phyloP scores from a whole-genome alignment of 2,329 filamentous ascomycete genomes.

The Ceratocystis alfenasii region DNA sequence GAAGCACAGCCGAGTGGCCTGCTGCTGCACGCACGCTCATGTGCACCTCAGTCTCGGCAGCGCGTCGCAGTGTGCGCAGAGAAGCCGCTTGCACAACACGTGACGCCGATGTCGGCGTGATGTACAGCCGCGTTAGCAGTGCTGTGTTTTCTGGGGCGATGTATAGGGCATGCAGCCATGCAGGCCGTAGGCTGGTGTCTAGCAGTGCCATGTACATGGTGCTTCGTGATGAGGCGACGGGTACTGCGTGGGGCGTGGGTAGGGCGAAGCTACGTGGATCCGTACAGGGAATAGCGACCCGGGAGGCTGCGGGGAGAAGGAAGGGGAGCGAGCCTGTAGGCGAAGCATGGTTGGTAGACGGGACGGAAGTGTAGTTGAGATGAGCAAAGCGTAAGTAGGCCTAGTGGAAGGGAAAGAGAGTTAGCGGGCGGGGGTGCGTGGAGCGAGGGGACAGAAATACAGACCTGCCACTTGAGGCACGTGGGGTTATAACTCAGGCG shows the following conservation, averaged over 20 bases:
- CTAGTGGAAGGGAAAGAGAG: slow-evolving; percentile 33
- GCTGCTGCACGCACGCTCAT: slow-evolving; percentile 35
- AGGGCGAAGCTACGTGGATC: slow-evolving; percentile 57
- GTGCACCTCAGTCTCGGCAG: slow-evolving; percentile 62
- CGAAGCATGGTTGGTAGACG: slow-evolving; percentile 87
- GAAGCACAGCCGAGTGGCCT: slow-evolving; percentile 34
- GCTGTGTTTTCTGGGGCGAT: slow-evolving; percentile 54
- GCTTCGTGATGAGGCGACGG: slow-evolving; percentile 36
- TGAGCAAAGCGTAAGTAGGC: slow-evolving; percentile 69
- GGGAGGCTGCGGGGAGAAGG: slow-evolving; percentile 47
- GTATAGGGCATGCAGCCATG: slow-evolving; percentile 79
- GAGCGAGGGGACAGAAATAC: slow-evolving; percentile 26
- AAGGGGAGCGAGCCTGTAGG: slow-evolving; percentile 83
- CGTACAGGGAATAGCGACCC: slow-evolving; percentile 23
- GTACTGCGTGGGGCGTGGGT: slow-evolving; percentile 25
- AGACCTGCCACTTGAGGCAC: slow-evolving; percentile 92
- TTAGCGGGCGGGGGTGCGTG: slow-evolving; percentile 16
- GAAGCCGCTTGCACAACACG: slow-evolving; percentile 51
- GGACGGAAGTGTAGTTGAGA: slow-evolving; percentile 51
- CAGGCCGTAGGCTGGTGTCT: slow-evolving; percentile 65
- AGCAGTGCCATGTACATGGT: slow-evolving; percentile 71
- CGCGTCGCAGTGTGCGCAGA: slow-evolving; percentile 53
- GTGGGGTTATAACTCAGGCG: slow-evolving; percentile 77
- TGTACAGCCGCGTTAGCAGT: slow-evolving; percentile 61
- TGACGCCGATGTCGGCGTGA: slow-evolving; percentile 49